These are phyloP conservation scores for Cokeromyces recurvatus DNA, from an alignment of 371 early-diverging fungal genomes.

Conservation along the genomic window DNA sequence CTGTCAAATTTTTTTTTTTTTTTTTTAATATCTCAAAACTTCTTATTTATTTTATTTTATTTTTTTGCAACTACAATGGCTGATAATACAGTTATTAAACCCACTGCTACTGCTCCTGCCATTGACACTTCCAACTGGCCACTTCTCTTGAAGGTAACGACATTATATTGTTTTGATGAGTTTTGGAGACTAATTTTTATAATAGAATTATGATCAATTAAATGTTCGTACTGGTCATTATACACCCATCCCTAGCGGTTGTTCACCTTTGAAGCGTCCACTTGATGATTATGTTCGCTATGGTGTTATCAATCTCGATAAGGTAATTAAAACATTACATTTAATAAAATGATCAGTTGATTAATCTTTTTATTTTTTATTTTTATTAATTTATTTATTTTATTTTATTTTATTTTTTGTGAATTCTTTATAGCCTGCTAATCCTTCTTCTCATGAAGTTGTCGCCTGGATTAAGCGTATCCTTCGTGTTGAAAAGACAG, in stretches of 20 bases:
- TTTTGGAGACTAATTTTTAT: background rate
- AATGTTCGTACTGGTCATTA: slow-evolving; percentile 97
- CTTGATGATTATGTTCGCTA: slow-evolving; percentile 92
- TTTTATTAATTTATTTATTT: too few relatives aligned
- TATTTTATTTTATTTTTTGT: too few relatives aligned
- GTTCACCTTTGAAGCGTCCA: slow-evolving; percentile 94
- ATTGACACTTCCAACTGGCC: slow-evolving; percentile 96
- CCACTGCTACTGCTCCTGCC: slow-evolving; percentile 67
- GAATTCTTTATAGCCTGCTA: slow-evolving; percentile 82
- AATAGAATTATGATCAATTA: slow-evolving; percentile 95
- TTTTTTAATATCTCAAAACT: too few relatives aligned
- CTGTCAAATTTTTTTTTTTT: too few relatives aligned
- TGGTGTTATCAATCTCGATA: slow-evolving; percentile 94
- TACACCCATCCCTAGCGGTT: slow-evolving; percentile 96
- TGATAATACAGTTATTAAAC: slow-evolving; percentile 61
- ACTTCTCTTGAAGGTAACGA: slow-evolving; percentile 81
- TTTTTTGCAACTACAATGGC: too few relatives aligned
- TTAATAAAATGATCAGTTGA: too few relatives aligned
- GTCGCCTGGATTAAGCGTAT: slow-evolving; percentile 99
- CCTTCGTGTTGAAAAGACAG: slow-evolving; percentile 98
- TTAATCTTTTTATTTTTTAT: too few relatives aligned
- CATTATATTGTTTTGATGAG: background rate
- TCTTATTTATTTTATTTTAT: too few relatives aligned
- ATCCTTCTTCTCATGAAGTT: slow-evolving; percentile 99
- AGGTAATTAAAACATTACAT: slow-evolving; percentile 35